A percentile compares a stretch with the other conserved stretches of the same genome.
Conservation (phyloP, 768 basidiomycete genomes). For the Chalciporus chontae region DNA sequence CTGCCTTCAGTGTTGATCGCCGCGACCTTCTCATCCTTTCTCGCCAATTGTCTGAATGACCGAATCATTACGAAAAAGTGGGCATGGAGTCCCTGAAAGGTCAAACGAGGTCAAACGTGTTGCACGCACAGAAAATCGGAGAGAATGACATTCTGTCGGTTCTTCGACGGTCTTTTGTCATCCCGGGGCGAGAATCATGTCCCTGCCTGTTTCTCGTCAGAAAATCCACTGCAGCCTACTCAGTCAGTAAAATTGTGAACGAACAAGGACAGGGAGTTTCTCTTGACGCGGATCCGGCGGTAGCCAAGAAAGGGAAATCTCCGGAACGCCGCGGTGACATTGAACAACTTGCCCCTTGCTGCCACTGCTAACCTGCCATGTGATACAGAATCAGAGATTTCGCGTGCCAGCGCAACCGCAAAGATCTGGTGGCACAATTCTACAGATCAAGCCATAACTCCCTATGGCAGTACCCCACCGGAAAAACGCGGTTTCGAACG, state of each 20-base stretch:
- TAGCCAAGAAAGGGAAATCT: slow-evolving; percentile 4
- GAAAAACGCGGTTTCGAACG: slow-evolving; percentile 5
- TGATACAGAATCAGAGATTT: no score
- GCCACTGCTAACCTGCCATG: not conserved
- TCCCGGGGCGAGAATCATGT: slow-evolving; percentile 1
- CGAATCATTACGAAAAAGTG: slow-evolving; percentile 34
- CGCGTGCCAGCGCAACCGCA: no score
- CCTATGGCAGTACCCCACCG: slow-evolving; percentile 1
- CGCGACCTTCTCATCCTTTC: slow-evolving; percentile 31
- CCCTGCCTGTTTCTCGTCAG: slow-evolving; percentile 6
- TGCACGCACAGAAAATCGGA: slow-evolving; percentile 5
- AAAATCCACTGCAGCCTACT: not conserved
- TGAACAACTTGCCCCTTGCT: no score
- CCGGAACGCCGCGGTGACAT: not conserved
- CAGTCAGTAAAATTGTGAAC: not conserved
- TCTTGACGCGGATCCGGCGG: not conserved
- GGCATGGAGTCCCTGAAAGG: slow-evolving; percentile 28
- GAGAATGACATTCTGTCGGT: slow-evolving; percentile 8
- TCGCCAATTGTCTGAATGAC: slow-evolving; percentile 30
- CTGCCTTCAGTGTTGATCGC: slow-evolving; percentile 35
- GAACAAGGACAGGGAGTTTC: not conserved
- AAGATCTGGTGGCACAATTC: no score
- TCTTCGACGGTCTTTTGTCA: slow-evolving; percentile 9
- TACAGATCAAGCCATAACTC: no score
- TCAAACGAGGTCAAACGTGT: slow-evolving; percentile 7